Evolutionary conservation across 805 yeast species (phyloP).

Genomic region (Scheffersomyces amazonensis): DNA sequence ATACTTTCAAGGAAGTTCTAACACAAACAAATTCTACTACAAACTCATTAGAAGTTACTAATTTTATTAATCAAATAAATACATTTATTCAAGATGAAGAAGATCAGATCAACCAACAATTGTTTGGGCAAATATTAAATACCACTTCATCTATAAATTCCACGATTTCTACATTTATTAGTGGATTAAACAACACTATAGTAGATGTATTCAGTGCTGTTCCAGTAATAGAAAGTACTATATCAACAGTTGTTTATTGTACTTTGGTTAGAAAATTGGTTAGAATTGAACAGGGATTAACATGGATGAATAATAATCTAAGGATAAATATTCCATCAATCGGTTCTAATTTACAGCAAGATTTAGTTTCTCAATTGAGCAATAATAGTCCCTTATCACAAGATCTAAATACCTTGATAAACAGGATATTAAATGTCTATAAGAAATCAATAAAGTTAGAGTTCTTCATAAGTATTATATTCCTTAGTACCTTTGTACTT

Average conservation of each 20-base stretch:
- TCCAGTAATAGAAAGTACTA: slow-evolving; percentile 52
- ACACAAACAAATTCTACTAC: background rate
- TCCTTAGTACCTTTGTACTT: slow-evolving; percentile 48
- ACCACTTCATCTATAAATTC: slow-evolving; percentile 57
- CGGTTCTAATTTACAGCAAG: slow-evolving; percentile 2
- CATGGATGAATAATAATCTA: slow-evolving; percentile 73
- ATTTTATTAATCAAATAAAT: slow-evolving; percentile 44
- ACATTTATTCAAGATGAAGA: slow-evolving; percentile 48
- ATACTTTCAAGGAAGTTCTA: too few species aligned
- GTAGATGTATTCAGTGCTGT: slow-evolving; percentile 65
- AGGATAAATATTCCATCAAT: slow-evolving; percentile 57
- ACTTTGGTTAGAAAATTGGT: slow-evolving; percentile 71
- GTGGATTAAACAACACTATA: slow-evolving; percentile 57
- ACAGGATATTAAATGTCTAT: slow-evolving; percentile 28
- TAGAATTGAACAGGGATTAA: slow-evolving; percentile 64
- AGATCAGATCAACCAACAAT: slow-evolving; percentile 51
- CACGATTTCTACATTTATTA: slow-evolving; percentile 58
- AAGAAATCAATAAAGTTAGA: slow-evolving; percentile 40
- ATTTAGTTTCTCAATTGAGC: background rate
- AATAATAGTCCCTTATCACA: background rate
- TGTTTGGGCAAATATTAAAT: slow-evolving; percentile 64
- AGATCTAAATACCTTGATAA: slow-evolving; percentile 8
- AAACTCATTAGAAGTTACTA: background rate
- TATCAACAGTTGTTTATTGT: slow-evolving; percentile 72
- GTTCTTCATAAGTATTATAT: slow-evolving; percentile 40